Base-by-base conservation (phyloP, 2,329 filamentous ascomycete genomes). In the Lanzia echinophila region DNA sequence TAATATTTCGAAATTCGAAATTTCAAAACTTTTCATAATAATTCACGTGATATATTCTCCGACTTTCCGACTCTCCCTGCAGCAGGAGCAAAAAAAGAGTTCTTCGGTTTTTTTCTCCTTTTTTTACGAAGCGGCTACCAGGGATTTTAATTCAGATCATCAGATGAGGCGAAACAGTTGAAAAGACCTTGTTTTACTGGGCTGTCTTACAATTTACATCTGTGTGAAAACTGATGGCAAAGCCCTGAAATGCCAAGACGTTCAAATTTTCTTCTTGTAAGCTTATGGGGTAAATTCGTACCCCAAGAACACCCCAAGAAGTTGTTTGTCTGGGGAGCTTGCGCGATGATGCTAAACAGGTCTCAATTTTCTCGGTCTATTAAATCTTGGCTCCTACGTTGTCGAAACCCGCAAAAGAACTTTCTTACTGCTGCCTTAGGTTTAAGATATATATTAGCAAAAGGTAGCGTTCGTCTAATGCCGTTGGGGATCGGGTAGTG, bases 261-360 rank as follows among this genome's bases (percentile, higher is more conserved):
- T 33, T 33, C 49, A 52, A 36, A 49, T 19, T 22, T 39, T 38
- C 28, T 49, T 20, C n/a, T 17, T 50, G 8, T n/a, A 31, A 33
- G 17, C 31, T 28, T n/a, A 36, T 36, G 34, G 34, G 34, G 34
- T 36, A 36, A 13, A 28, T 28, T 8, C 8, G 8, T 44, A 44
- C 41, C 41, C 41, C 41, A 44, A 44, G 41, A 44, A 44, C 24
- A 44, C 41, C 41, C 41, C 41, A 44, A 44, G 41, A 44, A 44
- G 11, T 10, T 15, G 12, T 44, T 44, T 44, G 1, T 19, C 5
- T 15, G 34, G 34, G 34, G 34, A 13, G 34, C 19, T 41, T 41
- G 38, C 24, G 19, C 41, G 41, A 24, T 24, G 15, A 24, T 22
- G 15, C 22, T 19, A 44, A 15, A 22, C 41, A 13, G 19, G 19